Conservation (phyloP, 495 filamentous ascomycete species). For the Talaromyces borbonicus region DNA sequence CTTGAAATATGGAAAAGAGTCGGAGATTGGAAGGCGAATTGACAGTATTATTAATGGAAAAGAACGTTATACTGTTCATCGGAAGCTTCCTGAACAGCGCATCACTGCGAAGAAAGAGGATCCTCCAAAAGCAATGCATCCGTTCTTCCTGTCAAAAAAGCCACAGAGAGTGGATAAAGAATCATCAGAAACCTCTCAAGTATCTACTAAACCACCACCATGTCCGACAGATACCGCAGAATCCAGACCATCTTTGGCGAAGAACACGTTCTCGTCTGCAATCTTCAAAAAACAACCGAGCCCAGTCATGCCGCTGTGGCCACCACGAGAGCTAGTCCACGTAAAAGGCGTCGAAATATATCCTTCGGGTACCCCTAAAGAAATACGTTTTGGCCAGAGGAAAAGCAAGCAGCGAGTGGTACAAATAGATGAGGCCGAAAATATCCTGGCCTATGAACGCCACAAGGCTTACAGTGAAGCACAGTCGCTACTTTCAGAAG, state of each 20-base stretch:
- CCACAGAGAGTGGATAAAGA: background rate
- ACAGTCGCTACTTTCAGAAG: background rate
- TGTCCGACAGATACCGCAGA: background rate
- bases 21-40: slow-evolving; percentile 35
- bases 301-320: slow-evolving; percentile 57
- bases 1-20: slow-evolving; percentile 32
- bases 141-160: slow-evolving; percentile 59
- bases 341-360: slow-evolving; percentile 19
- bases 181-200: background rate
- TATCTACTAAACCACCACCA: background rate
- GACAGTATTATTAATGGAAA: slow-evolving; percentile 37
- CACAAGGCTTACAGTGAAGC: background rate
- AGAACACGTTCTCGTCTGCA: slow-evolving; percentile 12
- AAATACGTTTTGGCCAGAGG: slow-evolving; percentile 13
- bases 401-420: slow-evolving; percentile 30
- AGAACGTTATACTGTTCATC: slow-evolving; percentile 8
- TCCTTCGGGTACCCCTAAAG: background rate
- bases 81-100: background rate
- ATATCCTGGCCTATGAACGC: slow-evolving; percentile 15
- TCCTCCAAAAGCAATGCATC: slow-evolving; percentile 59
- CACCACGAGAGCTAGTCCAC: slow-evolving; percentile 53
- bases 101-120: slow-evolving; percentile 13
- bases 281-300: slow-evolving; percentile 46
- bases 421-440: slow-evolving; percentile 25
- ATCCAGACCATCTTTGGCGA: background rate